phyloP scores from a whole-genome alignment of 2,329 filamentous ascomycete species.

The Neoascochyta sp. region DNA sequence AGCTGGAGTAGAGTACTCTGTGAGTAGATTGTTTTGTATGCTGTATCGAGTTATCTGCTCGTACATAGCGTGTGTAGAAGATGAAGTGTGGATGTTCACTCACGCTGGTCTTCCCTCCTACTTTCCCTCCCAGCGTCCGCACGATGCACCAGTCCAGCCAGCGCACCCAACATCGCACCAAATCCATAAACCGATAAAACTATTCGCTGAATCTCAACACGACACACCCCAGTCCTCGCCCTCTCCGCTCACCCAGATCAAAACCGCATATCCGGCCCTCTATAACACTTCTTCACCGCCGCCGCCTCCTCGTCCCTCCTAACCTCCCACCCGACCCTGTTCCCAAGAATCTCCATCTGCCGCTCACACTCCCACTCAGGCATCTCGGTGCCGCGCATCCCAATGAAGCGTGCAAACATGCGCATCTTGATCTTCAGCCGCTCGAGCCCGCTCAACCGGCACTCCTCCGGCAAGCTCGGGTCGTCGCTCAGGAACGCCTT shows the following conservation, averaged over 20 bases:
- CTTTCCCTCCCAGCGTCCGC: too few relatives aligned
- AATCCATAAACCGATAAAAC: too few relatives aligned
- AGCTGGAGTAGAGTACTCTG: slow-evolving; percentile 10
- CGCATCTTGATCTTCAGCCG: slow-evolving; percentile 57
- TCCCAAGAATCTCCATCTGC: slow-evolving; percentile 34
- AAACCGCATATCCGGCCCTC: slow-evolving; percentile 6
- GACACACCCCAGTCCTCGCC: too few relatives aligned
- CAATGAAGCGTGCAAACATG: slow-evolving; percentile 71
- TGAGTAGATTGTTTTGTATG: too few relatives aligned
- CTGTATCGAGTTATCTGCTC: too few relatives aligned
- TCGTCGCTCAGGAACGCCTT: slow-evolving; percentile 37
- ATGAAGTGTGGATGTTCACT: too few relatives aligned
- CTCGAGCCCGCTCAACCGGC: slow-evolving; percentile 36
- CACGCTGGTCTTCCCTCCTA: too few relatives aligned
- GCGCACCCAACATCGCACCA: too few relatives aligned
- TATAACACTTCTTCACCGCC: slow-evolving; percentile 10
- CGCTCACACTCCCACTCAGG: slow-evolving; percentile 47
- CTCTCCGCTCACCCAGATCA: too few relatives aligned
- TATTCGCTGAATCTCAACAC: too few relatives aligned
- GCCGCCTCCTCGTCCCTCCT: slow-evolving; percentile 14
- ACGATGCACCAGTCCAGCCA: too few relatives aligned
- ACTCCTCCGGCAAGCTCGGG: slow-evolving; percentile 12
- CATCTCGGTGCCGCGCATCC: slow-evolving; percentile 60
- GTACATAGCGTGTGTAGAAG: too few relatives aligned
- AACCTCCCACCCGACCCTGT: slow-evolving; percentile 24